phyloP scores from a whole-genome alignment of 1,284 basidiomycete genomes.

The Farysia itapuensis region DNA sequence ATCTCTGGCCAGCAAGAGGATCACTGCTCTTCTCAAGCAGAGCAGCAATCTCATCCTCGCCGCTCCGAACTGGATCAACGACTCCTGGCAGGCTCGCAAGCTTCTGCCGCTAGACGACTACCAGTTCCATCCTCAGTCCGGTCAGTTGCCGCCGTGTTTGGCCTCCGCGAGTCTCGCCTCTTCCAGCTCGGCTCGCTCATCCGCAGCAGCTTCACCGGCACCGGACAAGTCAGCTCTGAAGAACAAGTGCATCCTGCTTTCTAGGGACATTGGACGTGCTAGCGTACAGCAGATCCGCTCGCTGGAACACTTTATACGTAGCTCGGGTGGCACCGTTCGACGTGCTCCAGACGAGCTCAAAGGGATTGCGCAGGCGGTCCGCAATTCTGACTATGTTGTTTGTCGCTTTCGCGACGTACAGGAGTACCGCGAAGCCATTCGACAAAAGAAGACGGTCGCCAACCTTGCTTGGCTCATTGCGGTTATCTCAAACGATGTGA shows the following conservation, averaged over 20 bases:
- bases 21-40: conserved; percentile 63
- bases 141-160: conserved; percentile 35
- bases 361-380: conserved; percentile 38
- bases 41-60: conserved; percentile 68
- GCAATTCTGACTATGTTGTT: conserved; percentile 69
- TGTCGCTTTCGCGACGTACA: conserved; percentile 70
- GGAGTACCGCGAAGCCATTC: conserved; percentile 72
- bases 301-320: conserved; percentile 57
- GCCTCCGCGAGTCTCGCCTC: conserved; percentile 16
- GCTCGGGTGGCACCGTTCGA: conserved; percentile 19
- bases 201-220: conserved; percentile 5
- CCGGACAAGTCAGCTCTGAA: not conserved
- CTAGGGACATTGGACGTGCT: conserved; percentile 35
- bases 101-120: conserved; percentile 68
- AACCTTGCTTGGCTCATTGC: conserved; percentile 79
- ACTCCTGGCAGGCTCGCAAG: conserved; percentile 70
- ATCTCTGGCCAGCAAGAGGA: conserved; percentile 16
- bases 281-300: conserved; percentile 56
- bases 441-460: conserved; percentile 69
- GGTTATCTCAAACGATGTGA: conserved; percentile 68
- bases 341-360: conserved; percentile 28
- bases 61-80: conserved; percentile 81
- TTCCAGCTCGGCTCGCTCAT: conserved; percentile 20
- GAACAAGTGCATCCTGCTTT: conserved; percentile 31
- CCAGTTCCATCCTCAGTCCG: conserved; percentile 67